Evolutionary conservation across 306 rosid genomes (phyloP).

Genomic region (Luffa acutangula): DNA sequence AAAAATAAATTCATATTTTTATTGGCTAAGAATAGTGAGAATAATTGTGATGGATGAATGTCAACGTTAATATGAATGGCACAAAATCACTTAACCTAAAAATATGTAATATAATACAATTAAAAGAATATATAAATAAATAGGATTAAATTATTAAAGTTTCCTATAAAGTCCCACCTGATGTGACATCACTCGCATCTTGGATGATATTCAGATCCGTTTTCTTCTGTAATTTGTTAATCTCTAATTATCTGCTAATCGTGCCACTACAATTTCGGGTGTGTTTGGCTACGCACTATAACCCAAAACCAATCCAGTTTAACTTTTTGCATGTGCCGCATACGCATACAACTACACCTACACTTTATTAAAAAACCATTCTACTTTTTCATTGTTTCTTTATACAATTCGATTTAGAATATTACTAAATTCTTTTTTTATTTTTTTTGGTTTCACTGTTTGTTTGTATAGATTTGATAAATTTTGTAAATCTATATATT

Average conservation of each 20-base stretch:
- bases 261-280: not conserved
- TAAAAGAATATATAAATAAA: not conserved
- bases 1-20: not conserved
- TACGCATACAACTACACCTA: not conserved
- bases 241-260: not conserved
- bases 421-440: not conserved
- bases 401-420: not conserved
- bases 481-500: not conserved
- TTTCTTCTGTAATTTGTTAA: not conserved
- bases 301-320: not conserved
- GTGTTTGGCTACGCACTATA: conserved; percentile 9
- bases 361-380: not conserved
- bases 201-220: not conserved
- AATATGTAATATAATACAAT: not conserved
- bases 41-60: not conserved
- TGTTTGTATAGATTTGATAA: not conserved
- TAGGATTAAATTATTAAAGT: not conserved
- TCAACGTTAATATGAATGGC: not conserved
- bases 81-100: not conserved
- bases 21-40: not conserved
- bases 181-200: not conserved
- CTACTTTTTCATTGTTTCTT: not conserved
- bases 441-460: not conserved
- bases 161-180: not conserved
- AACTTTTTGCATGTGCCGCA: not conserved